Conservation (phyloP, 805 yeast species). For the Metschnikowia picachoensis region DNA sequence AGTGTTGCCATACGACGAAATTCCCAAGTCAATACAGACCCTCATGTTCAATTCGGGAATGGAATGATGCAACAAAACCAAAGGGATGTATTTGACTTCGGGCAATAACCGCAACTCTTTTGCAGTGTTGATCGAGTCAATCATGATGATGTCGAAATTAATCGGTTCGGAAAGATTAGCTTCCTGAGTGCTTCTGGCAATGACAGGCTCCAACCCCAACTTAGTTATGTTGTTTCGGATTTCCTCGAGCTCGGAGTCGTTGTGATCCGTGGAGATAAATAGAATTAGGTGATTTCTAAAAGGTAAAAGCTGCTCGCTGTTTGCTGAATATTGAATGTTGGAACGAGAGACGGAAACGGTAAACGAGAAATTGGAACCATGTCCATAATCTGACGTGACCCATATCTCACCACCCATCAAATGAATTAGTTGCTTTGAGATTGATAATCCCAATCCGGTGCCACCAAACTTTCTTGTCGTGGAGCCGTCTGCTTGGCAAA, state of each 20-base stretch:
- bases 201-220: constrained; percentile 59
- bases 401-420: constrained; percentile 93
- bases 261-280: constrained; percentile 65
- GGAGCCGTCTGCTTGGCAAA: constrained; percentile 92
- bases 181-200: constrained; percentile 53
- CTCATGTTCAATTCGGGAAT: constrained; percentile 76
- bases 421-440: constrained; percentile 81
- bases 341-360: constrained; percentile 79
- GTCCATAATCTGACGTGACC: constrained; percentile 78
- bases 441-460: constrained; percentile 84
- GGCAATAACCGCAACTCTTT: constrained; percentile 62
- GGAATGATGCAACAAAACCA: constrained; percentile 72
- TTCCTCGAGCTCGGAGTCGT: constrained; percentile 44
- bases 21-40: constrained; percentile 79
- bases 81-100: constrained; percentile 80
- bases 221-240: constrained; percentile 49
- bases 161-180: constrained; percentile 55
- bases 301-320: constrained; percentile 66
- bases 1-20: constrained; percentile 82
- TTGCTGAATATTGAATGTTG: constrained; percentile 53
- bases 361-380: constrained; percentile 80
- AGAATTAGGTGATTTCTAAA: constrained; percentile 68
- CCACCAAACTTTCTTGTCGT: constrained; percentile 93
- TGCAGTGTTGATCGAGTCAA: constrained; percentile 76
- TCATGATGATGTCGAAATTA: constrained; percentile 75